phyloP scores from a whole-genome alignment of 495 filamentous ascomycete species.

The Penicillium alfredii region DNA sequence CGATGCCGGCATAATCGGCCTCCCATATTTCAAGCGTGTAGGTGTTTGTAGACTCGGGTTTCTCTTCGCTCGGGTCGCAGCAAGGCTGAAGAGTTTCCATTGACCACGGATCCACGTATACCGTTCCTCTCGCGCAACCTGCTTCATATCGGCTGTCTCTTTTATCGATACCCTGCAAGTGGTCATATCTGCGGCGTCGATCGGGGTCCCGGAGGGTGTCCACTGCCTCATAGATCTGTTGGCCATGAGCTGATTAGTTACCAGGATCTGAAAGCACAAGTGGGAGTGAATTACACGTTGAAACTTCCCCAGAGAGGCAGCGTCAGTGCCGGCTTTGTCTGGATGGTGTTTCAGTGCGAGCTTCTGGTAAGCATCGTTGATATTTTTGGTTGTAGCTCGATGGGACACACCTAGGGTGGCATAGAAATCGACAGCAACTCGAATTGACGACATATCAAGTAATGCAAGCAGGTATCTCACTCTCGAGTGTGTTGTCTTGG shows the following conservation, averaged over 20 bases:
- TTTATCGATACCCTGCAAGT: background rate
- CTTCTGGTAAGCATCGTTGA: slow-evolving; percentile 40
- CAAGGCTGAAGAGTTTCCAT: background rate
- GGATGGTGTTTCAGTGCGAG: slow-evolving; percentile 54
- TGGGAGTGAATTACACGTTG: slow-evolving; percentile 19
- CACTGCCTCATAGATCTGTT: slow-evolving; percentile 34
- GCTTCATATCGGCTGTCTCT: background rate
- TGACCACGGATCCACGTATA: no score
- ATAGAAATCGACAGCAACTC: slow-evolving; percentile 32
- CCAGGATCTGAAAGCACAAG: background rate
- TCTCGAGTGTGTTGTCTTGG: no score
- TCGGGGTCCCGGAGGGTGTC: slow-evolving; percentile 33
- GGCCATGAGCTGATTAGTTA: background rate
- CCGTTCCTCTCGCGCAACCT: background rate
- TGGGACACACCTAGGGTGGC: slow-evolving; percentile 28
- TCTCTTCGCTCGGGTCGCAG: background rate
- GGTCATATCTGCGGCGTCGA: slow-evolving; percentile 26
- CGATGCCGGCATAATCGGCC: slow-evolving; percentile 6
- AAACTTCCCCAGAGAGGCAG: slow-evolving; percentile 40
- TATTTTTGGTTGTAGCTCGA: slow-evolving; percentile 32
- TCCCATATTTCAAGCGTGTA: slow-evolving; percentile 12
- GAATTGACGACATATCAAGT: no score
- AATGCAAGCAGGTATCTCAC: no score
- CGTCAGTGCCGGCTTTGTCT: slow-evolving; percentile 50
- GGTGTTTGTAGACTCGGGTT: slow-evolving; percentile 3